Evolutionary conservation across 2,329 filamentous ascomycete genomes (phyloP).

Genomic region (Botryotinia globosa): DNA sequence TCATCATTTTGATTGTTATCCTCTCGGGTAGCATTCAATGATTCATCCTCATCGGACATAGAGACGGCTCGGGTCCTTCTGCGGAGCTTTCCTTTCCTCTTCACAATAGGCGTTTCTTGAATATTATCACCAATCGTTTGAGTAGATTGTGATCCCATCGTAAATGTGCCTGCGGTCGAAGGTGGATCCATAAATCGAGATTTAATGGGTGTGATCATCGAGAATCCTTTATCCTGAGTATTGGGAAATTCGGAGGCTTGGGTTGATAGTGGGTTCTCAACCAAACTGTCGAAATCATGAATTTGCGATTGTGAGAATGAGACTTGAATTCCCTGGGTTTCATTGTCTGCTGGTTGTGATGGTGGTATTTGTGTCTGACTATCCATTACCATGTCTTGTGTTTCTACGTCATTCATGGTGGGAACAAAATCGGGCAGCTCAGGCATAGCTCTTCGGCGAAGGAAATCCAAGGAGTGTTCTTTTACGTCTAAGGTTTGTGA

Average conservation of each 20-base stretch:
- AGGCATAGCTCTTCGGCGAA: constrained; percentile 49
- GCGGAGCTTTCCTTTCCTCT: constrained; percentile 57
- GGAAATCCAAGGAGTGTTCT: constrained; percentile 48
- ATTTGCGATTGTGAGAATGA: constrained; percentile 60
- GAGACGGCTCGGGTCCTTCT: constrained; percentile 45
- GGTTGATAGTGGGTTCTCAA: constrained; percentile 47
- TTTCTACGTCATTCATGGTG: constrained; percentile 43
- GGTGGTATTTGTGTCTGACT: constrained; percentile 46
- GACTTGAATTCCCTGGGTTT: constrained; percentile 47
- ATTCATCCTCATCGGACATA: constrained; percentile 42
- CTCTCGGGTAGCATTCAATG: constrained; percentile 26
- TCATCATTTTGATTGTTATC: constrained; percentile 35
- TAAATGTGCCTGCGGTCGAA: constrained; percentile 70
- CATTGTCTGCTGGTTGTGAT: constrained; percentile 42
- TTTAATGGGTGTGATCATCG: constrained; percentile 68
- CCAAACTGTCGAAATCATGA: constrained; percentile 56
- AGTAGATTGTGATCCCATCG: constrained; percentile 42
- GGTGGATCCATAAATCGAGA: constrained; percentile 60
- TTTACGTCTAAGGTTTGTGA: constrained; percentile 31
- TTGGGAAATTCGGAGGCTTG: constrained; percentile 70
- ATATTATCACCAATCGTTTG: constrained; percentile 39
- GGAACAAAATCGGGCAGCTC: constrained; percentile 46
- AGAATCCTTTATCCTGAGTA: constrained; percentile 79
- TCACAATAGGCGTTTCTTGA: constrained; percentile 64
- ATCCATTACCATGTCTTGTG: constrained; percentile 47